Conservation (phyloP, 1,284 basidiomycete species). For the Ceratobasidium papillatum region DNA sequence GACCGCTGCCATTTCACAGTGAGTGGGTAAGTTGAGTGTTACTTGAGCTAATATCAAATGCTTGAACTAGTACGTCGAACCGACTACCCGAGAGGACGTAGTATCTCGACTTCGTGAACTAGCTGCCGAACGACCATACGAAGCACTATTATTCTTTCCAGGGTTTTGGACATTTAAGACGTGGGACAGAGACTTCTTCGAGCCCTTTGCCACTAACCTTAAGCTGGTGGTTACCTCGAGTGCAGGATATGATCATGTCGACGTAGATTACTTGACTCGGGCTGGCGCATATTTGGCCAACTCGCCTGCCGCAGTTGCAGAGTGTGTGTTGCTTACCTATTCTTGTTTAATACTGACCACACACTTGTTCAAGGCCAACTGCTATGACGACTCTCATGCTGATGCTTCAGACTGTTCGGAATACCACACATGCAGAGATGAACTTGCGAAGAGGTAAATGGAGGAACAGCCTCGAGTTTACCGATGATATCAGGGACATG, state of each 20-base stretch:
- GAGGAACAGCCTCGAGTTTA: conserved; percentile 42
- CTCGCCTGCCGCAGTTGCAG: conserved; percentile 45
- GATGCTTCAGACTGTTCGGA: conserved; percentile 45
- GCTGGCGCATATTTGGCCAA: conserved; percentile 45
- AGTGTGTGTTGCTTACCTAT: conserved; percentile 27
- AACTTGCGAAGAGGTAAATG: conserved; percentile 45
- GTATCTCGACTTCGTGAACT: conserved; percentile 35
- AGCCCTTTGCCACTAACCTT: conserved; percentile 36
- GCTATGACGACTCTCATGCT: conserved; percentile 44
- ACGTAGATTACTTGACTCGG: conserved; percentile 45
- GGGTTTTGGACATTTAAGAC: conserved; percentile 30
- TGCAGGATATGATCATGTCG: conserved; percentile 47
- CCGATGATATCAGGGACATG: conserved; percentile 37
- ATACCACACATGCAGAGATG: conserved; percentile 44
- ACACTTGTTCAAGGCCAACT: conserved; percentile 33
- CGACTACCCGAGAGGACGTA: conserved; percentile 38
- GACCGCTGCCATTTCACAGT: conserved; percentile 40
- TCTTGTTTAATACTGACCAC: not conserved
- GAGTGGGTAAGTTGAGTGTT: not conserved
- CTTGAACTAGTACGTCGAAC: conserved; percentile 29
- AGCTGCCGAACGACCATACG: conserved; percentile 31
- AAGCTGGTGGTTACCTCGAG: conserved; percentile 44
- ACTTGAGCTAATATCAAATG: not conserved
- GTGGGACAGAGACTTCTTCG: conserved; percentile 42
- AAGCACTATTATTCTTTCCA: conserved; percentile 41